Evolutionary conservation across 768 basidiomycete genomes (phyloP).

Genomic region (Imleria badia): DNA sequence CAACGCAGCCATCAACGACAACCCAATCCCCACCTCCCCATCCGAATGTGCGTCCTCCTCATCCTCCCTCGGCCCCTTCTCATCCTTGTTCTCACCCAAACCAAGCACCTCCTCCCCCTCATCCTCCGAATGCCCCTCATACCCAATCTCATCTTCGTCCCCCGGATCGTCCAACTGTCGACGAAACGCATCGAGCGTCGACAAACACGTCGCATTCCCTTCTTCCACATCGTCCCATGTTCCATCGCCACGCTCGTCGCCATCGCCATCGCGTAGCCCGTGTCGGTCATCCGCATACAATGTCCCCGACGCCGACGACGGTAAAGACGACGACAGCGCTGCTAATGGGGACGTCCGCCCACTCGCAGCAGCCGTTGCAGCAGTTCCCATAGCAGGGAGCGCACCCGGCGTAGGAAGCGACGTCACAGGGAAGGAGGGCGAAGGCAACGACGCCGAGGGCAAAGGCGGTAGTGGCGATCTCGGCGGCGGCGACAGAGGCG

Average conservation of each 20-base stretch:
- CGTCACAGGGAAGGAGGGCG: constrained; percentile 6
- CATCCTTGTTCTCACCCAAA: constrained; percentile 4
- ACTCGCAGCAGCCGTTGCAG: constrained; percentile 15
- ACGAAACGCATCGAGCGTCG: constrained; percentile 27
- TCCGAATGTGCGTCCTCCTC: constrained; percentile 43
- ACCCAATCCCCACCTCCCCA: constrained; percentile 66
- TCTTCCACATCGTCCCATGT: constrained; percentile 13
- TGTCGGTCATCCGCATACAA: not conserved
- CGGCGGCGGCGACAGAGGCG: constrained; percentile 26
- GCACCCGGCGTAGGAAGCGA: not conserved
- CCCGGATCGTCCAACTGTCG: constrained; percentile 13
- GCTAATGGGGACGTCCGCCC: constrained; percentile 20
- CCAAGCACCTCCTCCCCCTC: constrained; percentile 8
- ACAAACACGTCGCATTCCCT: constrained; percentile 22
- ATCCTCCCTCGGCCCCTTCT: not conserved
- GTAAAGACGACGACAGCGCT: constrained; percentile 10
- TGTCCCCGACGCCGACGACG: constrained; percentile 2
- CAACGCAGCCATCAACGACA: constrained; percentile 60
- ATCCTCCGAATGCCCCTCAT: constrained; percentile 2
- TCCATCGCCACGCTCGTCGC: not conserved
- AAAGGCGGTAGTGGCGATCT: constrained; percentile 22
- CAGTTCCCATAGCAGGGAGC: not conserved
- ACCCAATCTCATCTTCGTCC: constrained; percentile 5
- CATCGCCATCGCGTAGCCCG: not conserved
- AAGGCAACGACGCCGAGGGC: constrained; percentile 14